Base-by-base conservation (phyloP, 2,329 filamentous ascomycete genomes). In the Aureobasidium subglaciale region DNA sequence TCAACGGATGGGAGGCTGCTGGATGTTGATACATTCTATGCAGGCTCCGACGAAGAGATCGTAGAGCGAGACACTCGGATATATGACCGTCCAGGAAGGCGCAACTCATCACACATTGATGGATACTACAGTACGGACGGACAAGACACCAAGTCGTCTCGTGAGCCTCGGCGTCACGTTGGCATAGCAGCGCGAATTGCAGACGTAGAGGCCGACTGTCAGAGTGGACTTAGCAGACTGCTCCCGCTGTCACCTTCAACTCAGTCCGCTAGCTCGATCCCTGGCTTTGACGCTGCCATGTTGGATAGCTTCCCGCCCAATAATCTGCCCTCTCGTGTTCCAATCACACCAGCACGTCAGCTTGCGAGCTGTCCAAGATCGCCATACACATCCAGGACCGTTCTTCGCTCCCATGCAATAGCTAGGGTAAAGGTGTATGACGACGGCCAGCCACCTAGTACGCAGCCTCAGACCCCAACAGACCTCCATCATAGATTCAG, bases 401-500 rank as follows among this genome's bases (percentile, higher is more conserved):
- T n/a, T 25, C 25, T 15, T 42, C 42, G 42, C 18, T 45, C 58
- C 22, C 38, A 58, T 2, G 41, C 55, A 22, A 64, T 61, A 3
- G 61, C 61, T 8, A 56, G 56, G 13, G 18, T 69, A 10, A 58
- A 52, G 11, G 59, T 70, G 27, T 70, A 70, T 60, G 62, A 69
- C 46, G 67, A 70, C 41, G 48, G 56, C 10, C 38, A 58, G 11
- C 61, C 67, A 4, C 53, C 63, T 9, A 37, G 49, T 5, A 57
- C 58, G 4, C 68, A 70, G 50, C 68, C 68, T 5, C 67, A 67
- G 38, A 70, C 67, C 1, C 67, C 68, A 13, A 66, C 67, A n/a
- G 67, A 70, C 50, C 29, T 68, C 11, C 5, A 16, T 24, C 32
- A 18, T 22, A 25, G 27, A 25, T 30, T n/a, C n/a, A 40, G 35